Conservation (phyloP, 768 basidiomycete species). For the Rhizopogon vulgaris region DNA sequence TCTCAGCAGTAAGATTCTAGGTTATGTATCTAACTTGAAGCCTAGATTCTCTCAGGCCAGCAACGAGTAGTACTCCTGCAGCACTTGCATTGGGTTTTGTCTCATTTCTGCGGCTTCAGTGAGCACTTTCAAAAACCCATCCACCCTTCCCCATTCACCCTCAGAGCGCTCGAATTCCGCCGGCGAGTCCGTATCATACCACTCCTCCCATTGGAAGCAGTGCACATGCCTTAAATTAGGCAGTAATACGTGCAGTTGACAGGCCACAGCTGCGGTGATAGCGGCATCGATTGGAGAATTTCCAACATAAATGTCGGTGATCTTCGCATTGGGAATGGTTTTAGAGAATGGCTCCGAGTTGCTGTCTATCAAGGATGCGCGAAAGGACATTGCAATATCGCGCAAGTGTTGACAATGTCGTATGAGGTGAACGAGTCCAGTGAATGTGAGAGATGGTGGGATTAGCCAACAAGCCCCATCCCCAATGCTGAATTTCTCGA, state of each 20-base stretch:
- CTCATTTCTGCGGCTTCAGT: not conserved
- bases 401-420: not conserved
- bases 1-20: too few relatives aligned
- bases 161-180: not conserved
- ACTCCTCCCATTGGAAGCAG: too few relatives aligned
- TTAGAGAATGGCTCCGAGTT: not conserved
- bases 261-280: too few relatives aligned
- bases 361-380: not conserved
- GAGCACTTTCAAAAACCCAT: not conserved
- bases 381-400: not conserved
- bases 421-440: not conserved
- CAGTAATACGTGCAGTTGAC: not conserved
- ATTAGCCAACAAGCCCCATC: not conserved
- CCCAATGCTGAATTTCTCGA: not conserved
- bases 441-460: not conserved
- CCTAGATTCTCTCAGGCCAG: too few relatives aligned
- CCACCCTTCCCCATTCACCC: not conserved
- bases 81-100: not conserved
- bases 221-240: too few relatives aligned
- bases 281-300: too few relatives aligned
- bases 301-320: too few relatives aligned
- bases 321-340: not conserved
- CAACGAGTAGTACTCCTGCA: too few relatives aligned
- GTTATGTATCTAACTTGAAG: too few relatives aligned
- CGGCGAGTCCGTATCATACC: too few relatives aligned